phyloP scores from a whole-genome alignment of 2,329 filamentous ascomycete species.

The Penicillium sp. region DNA sequence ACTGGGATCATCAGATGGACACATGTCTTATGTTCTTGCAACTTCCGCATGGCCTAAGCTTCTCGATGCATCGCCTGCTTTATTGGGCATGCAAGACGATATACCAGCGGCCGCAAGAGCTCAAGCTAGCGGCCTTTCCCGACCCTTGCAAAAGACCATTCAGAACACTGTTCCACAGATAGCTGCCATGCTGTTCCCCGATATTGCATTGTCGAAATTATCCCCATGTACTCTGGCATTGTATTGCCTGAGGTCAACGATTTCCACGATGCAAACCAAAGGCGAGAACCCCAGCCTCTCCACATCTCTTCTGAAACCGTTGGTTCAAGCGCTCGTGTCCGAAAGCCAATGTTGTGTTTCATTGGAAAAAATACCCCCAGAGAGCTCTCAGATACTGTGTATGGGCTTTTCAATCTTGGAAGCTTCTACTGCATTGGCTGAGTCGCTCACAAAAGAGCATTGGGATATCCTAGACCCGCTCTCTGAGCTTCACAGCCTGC shows the following conservation, averaged over 20 bases:
- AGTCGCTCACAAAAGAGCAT: conserved; percentile 28
- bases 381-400: conserved; percentile 28
- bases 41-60: conserved; percentile 35
- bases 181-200: conserved; percentile 27
- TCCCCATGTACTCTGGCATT: conserved; percentile 38
- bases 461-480: conserved; percentile 32
- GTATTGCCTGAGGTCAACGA: conserved; percentile 32
- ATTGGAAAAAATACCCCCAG: conserved; percentile 1
- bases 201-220: conserved; percentile 19
- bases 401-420: conserved; percentile 41
- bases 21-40: conserved; percentile 31
- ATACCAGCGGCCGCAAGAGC: conserved; percentile 26
- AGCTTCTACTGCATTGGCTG: conserved; percentile 35
- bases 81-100: conserved; percentile 33
- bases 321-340: conserved; percentile 33
- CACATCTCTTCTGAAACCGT: conserved; percentile 24
- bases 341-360: conserved; percentile 8
- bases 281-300: conserved; percentile 33
- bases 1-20: conserved; percentile 30
- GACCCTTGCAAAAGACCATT: conserved; percentile 31
- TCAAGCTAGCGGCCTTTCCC: conserved; percentile 30
- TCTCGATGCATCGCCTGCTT: conserved; percentile 25
- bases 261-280: conserved; percentile 36
- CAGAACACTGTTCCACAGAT: conserved; percentile 27
- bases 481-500: conserved; percentile 40